A percentile compares a stretch with the other conserved stretches of the same genome.
These are phyloP conservation scores for Cercophora sp. DNA, from an alignment of 495 filamentous ascomycete genomes.

Conservation along the genomic window DNA sequence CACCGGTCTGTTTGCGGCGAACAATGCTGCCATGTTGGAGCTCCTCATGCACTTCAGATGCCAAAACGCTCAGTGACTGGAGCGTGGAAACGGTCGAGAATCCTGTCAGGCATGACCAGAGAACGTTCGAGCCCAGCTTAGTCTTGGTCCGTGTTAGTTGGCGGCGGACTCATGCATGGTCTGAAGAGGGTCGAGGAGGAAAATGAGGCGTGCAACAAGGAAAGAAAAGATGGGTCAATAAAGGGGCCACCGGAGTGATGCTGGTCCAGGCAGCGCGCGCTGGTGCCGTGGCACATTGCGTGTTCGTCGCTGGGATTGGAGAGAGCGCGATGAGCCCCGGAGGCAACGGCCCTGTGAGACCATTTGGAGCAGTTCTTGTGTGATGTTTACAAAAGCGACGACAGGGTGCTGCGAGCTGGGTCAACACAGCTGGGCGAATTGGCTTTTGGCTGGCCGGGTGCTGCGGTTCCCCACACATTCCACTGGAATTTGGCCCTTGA, in stretches of 20 bases:
- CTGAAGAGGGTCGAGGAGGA: not conserved
- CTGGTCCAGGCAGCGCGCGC: too few relatives aligned
- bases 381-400: constrained; percentile 8
- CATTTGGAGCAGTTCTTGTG: constrained; percentile 8
- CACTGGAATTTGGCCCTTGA: not conserved
- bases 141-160: too few relatives aligned
- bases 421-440: constrained; percentile 7
- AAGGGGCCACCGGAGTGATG: too few relatives aligned
- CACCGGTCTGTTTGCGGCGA: constrained; percentile 7
- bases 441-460: constrained; percentile 11
- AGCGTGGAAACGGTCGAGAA: not conserved
- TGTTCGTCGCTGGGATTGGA: not conserved
- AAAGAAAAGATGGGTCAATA: too few relatives aligned
- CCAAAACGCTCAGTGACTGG: constrained; percentile 5
- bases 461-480: not conserved
- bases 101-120: constrained; percentile 1
- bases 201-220: constrained; percentile 11
- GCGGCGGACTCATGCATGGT: too few relatives aligned
- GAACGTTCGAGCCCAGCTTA: constrained; percentile 2
- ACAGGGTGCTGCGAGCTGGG: constrained; percentile 5
- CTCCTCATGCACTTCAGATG: constrained; percentile 8
- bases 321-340: constrained; percentile 2
- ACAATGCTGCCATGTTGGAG: not conserved
- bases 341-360: constrained; percentile 1
- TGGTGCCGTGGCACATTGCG: not conserved